Conservation (phyloP, 2,329 filamentous ascomycete species). For the Neopestalotiopsis sp. region DNA sequence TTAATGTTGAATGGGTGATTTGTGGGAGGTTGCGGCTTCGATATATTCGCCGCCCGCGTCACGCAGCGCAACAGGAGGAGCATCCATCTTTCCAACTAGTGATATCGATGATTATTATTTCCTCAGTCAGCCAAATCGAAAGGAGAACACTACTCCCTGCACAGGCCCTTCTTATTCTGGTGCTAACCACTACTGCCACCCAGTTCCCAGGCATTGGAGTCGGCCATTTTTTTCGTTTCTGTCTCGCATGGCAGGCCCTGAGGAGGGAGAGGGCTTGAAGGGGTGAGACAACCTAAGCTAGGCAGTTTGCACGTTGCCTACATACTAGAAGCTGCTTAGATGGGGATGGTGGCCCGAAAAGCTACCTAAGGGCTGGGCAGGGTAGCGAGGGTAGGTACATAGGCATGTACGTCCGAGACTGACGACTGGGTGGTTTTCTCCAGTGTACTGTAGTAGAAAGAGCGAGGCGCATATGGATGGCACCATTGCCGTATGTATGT, state of each 20-base stretch:
- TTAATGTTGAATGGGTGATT: not conserved
- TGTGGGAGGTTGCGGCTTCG: not conserved
- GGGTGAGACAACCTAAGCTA: not conserved
- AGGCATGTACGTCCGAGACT: conserved; percentile 8
- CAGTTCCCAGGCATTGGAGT: too few species aligned
- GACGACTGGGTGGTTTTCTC: conserved; percentile 6
- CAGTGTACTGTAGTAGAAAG: conserved; percentile 2
- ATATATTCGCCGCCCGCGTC: not conserved
- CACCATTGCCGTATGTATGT: not conserved
- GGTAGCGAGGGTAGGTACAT: conserved; percentile 2
- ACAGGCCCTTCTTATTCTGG: too few species aligned
- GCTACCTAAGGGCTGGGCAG: conserved; percentile 20
- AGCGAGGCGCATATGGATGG: not conserved
- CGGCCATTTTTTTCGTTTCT: too few species aligned
- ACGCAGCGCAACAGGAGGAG: not conserved
- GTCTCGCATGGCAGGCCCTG: not conserved
- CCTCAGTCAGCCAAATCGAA: not conserved
- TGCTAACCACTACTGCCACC: too few species aligned
- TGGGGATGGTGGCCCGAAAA: conserved; percentile 17
- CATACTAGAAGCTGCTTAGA: not conserved
- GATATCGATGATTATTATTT: not conserved
- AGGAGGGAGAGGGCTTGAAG: not conserved
- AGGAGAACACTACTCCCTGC: not conserved
- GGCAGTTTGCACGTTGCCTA: not conserved
- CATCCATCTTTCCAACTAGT: not conserved